phyloP scores from a whole-genome alignment of 139 green algal species.

The Micromonas commoda region DNA sequence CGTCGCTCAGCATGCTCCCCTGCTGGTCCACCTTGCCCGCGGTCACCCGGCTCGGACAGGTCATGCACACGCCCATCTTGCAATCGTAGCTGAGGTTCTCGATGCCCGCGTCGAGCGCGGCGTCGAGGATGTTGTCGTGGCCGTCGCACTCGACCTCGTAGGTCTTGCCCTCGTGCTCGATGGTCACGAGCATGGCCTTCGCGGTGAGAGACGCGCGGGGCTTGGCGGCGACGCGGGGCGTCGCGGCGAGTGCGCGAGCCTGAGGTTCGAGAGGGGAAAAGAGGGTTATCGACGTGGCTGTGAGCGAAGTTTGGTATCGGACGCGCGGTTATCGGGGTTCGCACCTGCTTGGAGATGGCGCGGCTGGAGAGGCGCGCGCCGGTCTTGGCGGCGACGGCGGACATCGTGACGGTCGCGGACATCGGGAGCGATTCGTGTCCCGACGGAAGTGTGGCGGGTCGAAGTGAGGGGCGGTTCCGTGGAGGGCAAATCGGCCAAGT shows the following conservation, averaged over 20 bases:
- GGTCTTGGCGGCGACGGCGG: too few relatives aligned
- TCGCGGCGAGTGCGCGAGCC: not conserved
- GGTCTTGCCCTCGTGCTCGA: slow-evolving; percentile 19
- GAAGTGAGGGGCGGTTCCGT: too few relatives aligned
- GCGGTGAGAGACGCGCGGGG: not conserved
- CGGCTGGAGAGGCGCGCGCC: not conserved
- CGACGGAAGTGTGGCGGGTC: too few relatives aligned
- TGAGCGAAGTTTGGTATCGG: not conserved
- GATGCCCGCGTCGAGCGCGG: slow-evolving; percentile 12
- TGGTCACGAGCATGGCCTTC: not conserved
- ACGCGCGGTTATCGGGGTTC: too few relatives aligned
- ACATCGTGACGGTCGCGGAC: not conserved
- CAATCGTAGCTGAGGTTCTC: slow-evolving; percentile 28
- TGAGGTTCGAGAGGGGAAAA: too few relatives aligned
- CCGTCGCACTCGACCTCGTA: slow-evolving; percentile 18
- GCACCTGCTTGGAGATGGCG: not conserved
- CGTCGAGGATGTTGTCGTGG: slow-evolving; percentile 26
- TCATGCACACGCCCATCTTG: slow-evolving; percentile 35
- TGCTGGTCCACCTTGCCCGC: slow-evolving; percentile 7
- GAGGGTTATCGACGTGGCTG: too few relatives aligned
- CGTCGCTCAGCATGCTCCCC: slow-evolving; percentile 23
- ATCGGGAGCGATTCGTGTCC: not conserved
- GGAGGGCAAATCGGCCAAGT: too few relatives aligned
- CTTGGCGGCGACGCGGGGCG: not conserved
- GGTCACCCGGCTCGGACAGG: slow-evolving; percentile 16